A percentile compares a stretch with the other conserved stretches of the same genome.
phyloP scores from a whole-genome alignment of 495 filamentous ascomycete genomes.

The Tetracladium setigerum region DNA sequence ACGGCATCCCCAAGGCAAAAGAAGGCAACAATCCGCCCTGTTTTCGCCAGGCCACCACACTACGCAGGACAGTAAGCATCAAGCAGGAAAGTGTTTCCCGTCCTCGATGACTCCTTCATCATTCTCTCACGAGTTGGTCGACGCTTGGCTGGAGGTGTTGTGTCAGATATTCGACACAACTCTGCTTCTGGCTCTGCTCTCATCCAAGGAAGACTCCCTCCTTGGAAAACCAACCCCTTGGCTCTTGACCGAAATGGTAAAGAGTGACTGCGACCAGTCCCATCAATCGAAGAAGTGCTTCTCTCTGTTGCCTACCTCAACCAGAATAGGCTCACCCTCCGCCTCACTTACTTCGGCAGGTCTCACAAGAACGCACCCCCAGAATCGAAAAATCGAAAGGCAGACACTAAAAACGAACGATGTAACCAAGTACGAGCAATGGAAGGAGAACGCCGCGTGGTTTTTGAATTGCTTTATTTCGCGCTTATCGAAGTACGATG shows the following conservation, averaged over 20 bases:
- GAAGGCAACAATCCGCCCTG: slow-evolving; percentile 13
- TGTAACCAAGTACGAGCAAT: not conserved
- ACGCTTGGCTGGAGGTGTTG: no score
- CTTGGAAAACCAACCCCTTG: no score
- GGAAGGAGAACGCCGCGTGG: slow-evolving; percentile 1
- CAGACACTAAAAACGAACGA: slow-evolving; percentile 4
- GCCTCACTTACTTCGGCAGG: slow-evolving; percentile 8
- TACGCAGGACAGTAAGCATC: no score
- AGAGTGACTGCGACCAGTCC: no score
- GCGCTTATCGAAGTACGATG: slow-evolving; percentile 22
- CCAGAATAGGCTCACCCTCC: not conserved
- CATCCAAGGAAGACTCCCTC: no score
- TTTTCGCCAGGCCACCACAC: not conserved
- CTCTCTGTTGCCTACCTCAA: slow-evolving; percentile 9
- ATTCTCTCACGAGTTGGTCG: no score
- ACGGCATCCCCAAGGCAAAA: slow-evolving; percentile 9
- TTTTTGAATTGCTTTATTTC: slow-evolving; percentile 23
- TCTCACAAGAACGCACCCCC: slow-evolving; percentile 4
- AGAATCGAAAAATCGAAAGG: slow-evolving; percentile 8
- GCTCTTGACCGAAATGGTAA: no score
- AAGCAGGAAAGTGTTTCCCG: no score
- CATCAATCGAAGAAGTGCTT: no score
- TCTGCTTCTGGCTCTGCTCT: no score
- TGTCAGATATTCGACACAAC: no score
- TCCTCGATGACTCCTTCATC: no score